Conservation (phyloP, 495 filamentous ascomycete species). For the Penicillium macrosclerotiorum region DNA sequence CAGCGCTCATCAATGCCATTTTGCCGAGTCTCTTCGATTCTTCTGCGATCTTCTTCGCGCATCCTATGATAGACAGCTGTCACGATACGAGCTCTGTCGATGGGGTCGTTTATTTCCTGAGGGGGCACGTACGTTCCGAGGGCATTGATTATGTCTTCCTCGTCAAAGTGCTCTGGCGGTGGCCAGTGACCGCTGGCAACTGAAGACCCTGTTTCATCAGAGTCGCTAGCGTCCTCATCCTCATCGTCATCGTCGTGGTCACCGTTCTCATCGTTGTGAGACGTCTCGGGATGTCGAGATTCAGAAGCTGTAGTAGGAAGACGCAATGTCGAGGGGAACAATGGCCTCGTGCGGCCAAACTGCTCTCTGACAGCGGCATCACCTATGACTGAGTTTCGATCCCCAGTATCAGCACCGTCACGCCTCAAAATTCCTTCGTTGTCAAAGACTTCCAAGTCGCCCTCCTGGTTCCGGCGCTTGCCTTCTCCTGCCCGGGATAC, state of each 20-base stretch:
- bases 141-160: slow-evolving; percentile 41
- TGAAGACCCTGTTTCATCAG: slow-evolving; percentile 30
- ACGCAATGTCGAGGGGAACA: slow-evolving; percentile 37
- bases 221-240: slow-evolving; percentile 27
- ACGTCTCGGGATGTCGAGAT: slow-evolving; percentile 5
- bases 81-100: slow-evolving; percentile 41
- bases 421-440: slow-evolving; percentile 47
- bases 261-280: slow-evolving; percentile 25
- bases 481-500: slow-evolving; percentile 58
- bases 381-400: slow-evolving; percentile 46
- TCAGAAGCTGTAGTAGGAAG: slow-evolving; percentile 18
- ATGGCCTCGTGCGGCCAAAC: slow-evolving; percentile 38
- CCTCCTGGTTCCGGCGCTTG: slow-evolving; percentile 56
- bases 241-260: slow-evolving; percentile 29
- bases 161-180: slow-evolving; percentile 36
- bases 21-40: slow-evolving; percentile 38
- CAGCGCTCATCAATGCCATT: slow-evolving; percentile 67
- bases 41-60: slow-evolving; percentile 39
- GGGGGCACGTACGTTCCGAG: slow-evolving; percentile 37
- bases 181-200: slow-evolving; percentile 37
- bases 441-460: slow-evolving; percentile 62
- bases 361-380: slow-evolving; percentile 46
- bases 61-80: slow-evolving; percentile 41
- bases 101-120: slow-evolving; percentile 39
- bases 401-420: slow-evolving; percentile 45